Conservation (phyloP, 2,329 filamentous ascomycete species). For the Ophiostoma piceae region DNA sequence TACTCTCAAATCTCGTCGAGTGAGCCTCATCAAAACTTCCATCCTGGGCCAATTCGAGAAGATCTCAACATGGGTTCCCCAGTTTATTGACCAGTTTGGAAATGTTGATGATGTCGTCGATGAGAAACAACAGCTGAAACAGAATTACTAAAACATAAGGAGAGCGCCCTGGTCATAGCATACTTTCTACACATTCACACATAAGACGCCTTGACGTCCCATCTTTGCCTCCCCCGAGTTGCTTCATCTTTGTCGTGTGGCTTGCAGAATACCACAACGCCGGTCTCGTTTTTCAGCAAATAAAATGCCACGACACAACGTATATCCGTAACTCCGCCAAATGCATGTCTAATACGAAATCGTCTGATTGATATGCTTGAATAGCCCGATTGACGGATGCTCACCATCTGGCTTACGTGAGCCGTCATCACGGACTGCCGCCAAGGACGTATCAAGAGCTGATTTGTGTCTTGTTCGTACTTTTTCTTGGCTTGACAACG, state of each 20-base stretch:
- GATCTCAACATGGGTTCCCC: neutral
- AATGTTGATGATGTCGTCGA: neutral
- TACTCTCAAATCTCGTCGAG: too few relatives aligned
- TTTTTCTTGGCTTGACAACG: neutral
- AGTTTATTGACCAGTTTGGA: neutral
- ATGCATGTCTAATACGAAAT: too few relatives aligned
- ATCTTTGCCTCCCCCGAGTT: neutral
- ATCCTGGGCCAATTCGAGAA: neutral
- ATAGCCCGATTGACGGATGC: too few relatives aligned
- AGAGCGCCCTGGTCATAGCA: too few relatives aligned
- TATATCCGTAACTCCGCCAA: too few relatives aligned
- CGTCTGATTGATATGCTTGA: too few relatives aligned
- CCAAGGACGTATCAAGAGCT: neutral
- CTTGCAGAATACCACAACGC: too few relatives aligned
- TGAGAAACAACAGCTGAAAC: neutral
- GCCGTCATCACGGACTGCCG: neutral
- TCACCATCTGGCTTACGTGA: neutral
- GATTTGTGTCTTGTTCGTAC: neutral
- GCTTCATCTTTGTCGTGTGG: too few relatives aligned
- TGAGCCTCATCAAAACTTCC: neutral
- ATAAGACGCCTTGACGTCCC: too few relatives aligned
- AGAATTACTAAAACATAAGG: neutral
- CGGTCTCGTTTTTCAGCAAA: too few relatives aligned
- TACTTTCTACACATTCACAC: too few relatives aligned
- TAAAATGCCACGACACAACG: too few relatives aligned